Evolutionary conservation across 2,329 filamentous ascomycete species (phyloP).

Genomic region (Neonectria sp.): DNA sequence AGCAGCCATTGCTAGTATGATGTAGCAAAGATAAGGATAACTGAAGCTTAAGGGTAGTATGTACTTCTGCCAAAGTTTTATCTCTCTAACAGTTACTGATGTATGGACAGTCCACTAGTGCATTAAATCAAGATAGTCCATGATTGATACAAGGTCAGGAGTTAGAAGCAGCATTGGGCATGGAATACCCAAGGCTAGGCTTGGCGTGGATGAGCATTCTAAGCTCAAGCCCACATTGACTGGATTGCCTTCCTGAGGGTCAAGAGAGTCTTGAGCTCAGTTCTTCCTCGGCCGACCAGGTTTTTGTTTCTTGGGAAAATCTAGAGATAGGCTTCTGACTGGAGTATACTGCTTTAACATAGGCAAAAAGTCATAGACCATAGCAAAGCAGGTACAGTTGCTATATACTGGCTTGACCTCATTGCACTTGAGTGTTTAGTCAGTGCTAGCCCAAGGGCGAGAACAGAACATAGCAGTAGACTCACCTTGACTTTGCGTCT

Average conservation of each 20-base stretch:
- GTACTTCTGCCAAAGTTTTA: neutral
- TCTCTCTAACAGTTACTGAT: neutral
- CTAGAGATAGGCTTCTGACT: neutral
- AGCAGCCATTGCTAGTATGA: conserved; percentile 13
- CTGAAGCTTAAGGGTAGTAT: neutral
- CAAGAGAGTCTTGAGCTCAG: neutral
- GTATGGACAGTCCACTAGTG: conserved; percentile 11
- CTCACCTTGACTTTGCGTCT: conserved; percentile 23
- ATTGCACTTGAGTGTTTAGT: conserved; percentile 28
- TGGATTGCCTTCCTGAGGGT: neutral
- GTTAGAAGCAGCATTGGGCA: neutral
- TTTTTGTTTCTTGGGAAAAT: neutral
- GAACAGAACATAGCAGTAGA: neutral
- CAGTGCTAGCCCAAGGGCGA: neutral
- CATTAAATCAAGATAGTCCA: conserved; percentile 1
- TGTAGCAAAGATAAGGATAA: neutral
- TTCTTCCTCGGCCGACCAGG: neutral
- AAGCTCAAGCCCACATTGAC: too few species aligned
- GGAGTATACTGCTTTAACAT: neutral
- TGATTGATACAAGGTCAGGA: neutral
- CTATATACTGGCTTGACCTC: conserved; percentile 22
- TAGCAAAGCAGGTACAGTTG: conserved; percentile 16
- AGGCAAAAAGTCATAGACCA: conserved; percentile 11
- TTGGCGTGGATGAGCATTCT: too few species aligned
- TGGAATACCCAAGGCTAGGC: neutral